Evolutionary conservation across 768 basidiomycete genomes (phyloP), one percentile per base, ranked within the genome.

Genomic region (Trametes elegans): DNA sequence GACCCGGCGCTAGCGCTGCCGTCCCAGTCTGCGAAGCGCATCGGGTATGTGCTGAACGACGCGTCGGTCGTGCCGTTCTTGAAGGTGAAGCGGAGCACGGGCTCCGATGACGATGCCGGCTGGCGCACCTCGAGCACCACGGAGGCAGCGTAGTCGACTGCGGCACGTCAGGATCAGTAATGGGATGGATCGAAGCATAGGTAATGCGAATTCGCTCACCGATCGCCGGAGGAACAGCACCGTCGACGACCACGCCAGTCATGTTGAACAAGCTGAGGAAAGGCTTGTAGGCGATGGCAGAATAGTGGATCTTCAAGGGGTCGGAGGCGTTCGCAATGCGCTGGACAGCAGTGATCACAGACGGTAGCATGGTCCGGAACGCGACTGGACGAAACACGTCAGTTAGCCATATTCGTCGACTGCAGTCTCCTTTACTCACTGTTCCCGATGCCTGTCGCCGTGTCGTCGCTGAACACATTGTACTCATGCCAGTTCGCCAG

Each of bases 181-280:
- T 18, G 11, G 31, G 6, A 29, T 23, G 26, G 24, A 41, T 41
- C 52, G 36, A 36, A 29, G 53, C 59, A 49, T 47, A n/a, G n/a
- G n/a, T n/a, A n/a, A n/a, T n/a, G n/a, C n/a, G n/a, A n/a, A n/a
- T n/a, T n/a, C n/a, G n/a, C n/a, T n/a, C n/a, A 85, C 86, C 83
- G 58, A 88, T 79, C 11, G 79, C 79, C 31, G 82, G 78, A 3
- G 88, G 75, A 57, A 80, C 63, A 0, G 81, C 78, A 51, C 79
- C 75, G 40, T 73, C 69, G 16, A 75, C 65, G 9, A 78, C 77
- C 23, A 79, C 76, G 2, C 80, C 77, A 0, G 85, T 88, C 81
- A 91, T 84, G 69, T 88, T 87, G 74, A 91, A 90, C 40, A 91
- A 68, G 8, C 84, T 85, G 28, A 89, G 55, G 73, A 90, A 87